These are phyloP conservation scores for Zymoseptoria crescenta DNA, from an alignment of 2,329 filamentous ascomycete species.

Conservation along the genomic window DNA sequence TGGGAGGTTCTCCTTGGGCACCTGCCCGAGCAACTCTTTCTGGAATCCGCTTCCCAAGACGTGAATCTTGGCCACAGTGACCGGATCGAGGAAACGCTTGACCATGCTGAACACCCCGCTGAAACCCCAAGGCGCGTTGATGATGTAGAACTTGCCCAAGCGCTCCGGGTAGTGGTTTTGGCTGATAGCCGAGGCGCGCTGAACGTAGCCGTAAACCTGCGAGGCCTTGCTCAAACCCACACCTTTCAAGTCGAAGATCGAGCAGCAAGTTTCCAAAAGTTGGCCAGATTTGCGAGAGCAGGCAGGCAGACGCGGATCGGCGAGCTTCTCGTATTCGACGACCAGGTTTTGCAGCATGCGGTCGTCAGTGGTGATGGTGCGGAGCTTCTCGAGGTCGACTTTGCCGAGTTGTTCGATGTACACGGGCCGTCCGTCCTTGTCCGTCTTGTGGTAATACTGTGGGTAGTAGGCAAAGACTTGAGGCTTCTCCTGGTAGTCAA, in stretches of 20 bases:
- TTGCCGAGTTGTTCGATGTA: conserved; percentile 96
- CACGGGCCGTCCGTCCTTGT: conserved; percentile 89
- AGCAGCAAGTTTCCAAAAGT: conserved; percentile 95
- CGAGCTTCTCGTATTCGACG: conserved; percentile 93
- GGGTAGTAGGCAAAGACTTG: conserved; percentile 87
- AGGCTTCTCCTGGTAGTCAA: conserved; percentile 80
- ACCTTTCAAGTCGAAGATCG: conserved; percentile 95
- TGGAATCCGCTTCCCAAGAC: conserved; percentile 76
- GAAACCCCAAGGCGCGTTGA: conserved; percentile 98
- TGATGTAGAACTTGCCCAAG: conserved; percentile 89
- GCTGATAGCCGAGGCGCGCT: conserved; percentile 75
- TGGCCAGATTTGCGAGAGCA: conserved; percentile 86
- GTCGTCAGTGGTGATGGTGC: conserved; percentile 84
- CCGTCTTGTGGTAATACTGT: conserved; percentile 98
- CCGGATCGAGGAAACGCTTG: conserved; percentile 92
- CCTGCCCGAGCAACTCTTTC: conserved; percentile 73
- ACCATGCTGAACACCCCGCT: conserved; percentile 74
- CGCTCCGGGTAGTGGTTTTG: conserved; percentile 99
- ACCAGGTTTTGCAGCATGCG: conserved; percentile 96
- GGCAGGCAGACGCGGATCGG: conserved; percentile 86
- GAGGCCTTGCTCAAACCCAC: conserved; percentile 75
- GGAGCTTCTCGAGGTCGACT: conserved; percentile 82
- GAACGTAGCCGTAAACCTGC: conserved; percentile 82
- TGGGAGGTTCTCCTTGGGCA: conserved; percentile 84
- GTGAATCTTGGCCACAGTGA: conserved; percentile 94